phyloP scores from a whole-genome alignment of 2,329 filamentous ascomycete genomes.

The Davidsoniella virescens region DNA sequence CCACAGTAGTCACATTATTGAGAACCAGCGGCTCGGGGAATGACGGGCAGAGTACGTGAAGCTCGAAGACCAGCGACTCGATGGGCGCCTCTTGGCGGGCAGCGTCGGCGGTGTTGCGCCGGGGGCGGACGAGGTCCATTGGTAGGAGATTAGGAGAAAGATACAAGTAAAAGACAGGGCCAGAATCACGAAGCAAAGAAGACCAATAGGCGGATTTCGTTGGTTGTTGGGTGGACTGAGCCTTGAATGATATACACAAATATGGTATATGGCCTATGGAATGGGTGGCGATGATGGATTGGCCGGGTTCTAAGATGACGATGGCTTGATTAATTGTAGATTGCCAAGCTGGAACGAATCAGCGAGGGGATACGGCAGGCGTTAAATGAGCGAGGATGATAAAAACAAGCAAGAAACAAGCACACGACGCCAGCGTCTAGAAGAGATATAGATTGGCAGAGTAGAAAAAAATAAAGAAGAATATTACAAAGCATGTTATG shows the following conservation, averaged over 20 bases:
- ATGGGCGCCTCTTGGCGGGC: constrained; percentile 15
- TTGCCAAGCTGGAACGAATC: too few species aligned
- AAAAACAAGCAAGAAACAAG: too few species aligned
- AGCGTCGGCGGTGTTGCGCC: constrained; percentile 18
- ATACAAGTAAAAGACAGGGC: background rate
- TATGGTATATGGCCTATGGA: background rate
- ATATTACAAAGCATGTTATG: too few species aligned
- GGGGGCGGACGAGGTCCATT: constrained; percentile 8
- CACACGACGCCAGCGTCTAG: too few species aligned
- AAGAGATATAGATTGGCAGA: background rate
- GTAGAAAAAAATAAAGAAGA: background rate
- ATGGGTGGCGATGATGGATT: background rate
- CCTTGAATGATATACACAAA: too few species aligned
- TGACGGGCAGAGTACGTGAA: constrained; percentile 44
- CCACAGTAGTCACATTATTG: constrained; percentile 29
- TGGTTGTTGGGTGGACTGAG: background rate
- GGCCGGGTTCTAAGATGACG: too few species aligned
- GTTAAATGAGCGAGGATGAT: too few species aligned
- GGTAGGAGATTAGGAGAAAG: background rate
- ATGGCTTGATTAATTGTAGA: too few species aligned
- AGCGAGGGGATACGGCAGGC: too few species aligned
- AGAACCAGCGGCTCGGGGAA: constrained; percentile 34
- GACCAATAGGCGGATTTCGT: background rate
- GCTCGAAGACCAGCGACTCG: constrained; percentile 30
- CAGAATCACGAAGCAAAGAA: background rate